These are phyloP conservation scores for Kazachstania kunashirensis DNA, from an alignment of 805 yeast genomes.

Conservation along the genomic window DNA sequence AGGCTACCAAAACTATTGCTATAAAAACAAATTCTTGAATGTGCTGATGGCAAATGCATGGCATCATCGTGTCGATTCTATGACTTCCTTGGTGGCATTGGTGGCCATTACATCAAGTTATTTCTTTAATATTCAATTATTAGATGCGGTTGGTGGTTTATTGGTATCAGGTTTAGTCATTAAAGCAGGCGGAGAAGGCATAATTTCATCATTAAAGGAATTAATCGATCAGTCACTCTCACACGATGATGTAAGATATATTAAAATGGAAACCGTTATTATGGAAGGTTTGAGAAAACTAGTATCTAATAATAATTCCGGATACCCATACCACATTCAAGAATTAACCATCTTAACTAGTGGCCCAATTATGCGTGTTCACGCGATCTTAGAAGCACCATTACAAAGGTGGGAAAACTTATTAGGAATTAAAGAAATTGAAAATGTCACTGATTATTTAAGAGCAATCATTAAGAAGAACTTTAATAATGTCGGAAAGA, in stretches of 20 bases:
- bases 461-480: constrained; percentile 29
- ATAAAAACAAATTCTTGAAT: constrained; percentile 64
- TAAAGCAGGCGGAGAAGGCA: constrained; percentile 74
- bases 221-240: constrained; percentile 65
- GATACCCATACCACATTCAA: constrained; percentile 31
- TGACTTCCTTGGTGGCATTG: constrained; percentile 86
- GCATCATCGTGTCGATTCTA: constrained; percentile 94
- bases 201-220: constrained; percentile 60
- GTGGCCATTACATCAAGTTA: constrained; percentile 81
- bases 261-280: constrained; percentile 34
- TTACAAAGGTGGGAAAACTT: constrained; percentile 38
- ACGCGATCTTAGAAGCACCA: constrained; percentile 32
- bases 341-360: constrained; percentile 42
- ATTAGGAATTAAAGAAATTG: constrained; percentile 34
- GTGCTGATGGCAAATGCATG: constrained; percentile 95
- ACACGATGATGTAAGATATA: constrained; percentile 40
- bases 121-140: constrained; percentile 65
- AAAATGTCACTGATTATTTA: constrained; percentile 33
- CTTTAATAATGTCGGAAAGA: constrained; percentile 36
- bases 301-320: constrained; percentile 35
- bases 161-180: constrained; percentile 74
- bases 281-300: constrained; percentile 28
- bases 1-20: constrained; percentile 76
- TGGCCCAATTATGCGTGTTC: constrained; percentile 45
- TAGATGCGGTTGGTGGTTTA: constrained; percentile 89